phyloP scores from a whole-genome alignment of 208 protist genomes.

The Wallacemonas sp. region DNA sequence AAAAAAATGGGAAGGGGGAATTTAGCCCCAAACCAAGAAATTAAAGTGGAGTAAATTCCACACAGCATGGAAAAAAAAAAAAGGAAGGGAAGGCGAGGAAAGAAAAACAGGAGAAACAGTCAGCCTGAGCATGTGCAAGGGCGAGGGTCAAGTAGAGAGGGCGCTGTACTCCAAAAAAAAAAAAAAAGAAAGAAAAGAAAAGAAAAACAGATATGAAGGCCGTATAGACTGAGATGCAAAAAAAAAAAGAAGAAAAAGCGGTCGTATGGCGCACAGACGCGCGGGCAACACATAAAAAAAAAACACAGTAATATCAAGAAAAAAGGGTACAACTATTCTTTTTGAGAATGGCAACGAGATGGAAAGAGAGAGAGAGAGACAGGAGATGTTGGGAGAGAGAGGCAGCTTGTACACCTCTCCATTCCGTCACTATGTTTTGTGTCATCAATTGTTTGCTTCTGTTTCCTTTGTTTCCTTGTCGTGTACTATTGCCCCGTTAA shows the following conservation, averaged over 20 bases:
- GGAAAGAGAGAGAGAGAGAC: too few species aligned
- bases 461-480: not conserved
- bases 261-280: too few species aligned
- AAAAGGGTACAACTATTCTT: too few species aligned
- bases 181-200: slow-evolving; percentile 8
- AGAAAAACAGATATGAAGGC: not conserved
- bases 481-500: too few species aligned
- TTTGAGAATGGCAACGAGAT: too few species aligned
- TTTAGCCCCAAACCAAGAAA: too few species aligned
- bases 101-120: not conserved
- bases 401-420: too few species aligned
- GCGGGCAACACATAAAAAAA: not conserved
- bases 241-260: not conserved
- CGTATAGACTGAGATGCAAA: not conserved
- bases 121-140: too few species aligned
- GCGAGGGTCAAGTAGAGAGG: not conserved
- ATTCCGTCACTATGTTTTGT: not conserved
- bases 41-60: slow-evolving; percentile 7
- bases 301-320: not conserved
- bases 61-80: not conserved
- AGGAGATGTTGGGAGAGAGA: too few species aligned
- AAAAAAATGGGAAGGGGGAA: slow-evolving; percentile 15
- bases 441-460: not conserved
- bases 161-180: not conserved
- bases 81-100: slow-evolving; percentile 10